These are phyloP conservation scores for Botrytis deweyae DNA, from an alignment of 2,329 filamentous ascomycete genomes.

Conservation along the genomic window DNA sequence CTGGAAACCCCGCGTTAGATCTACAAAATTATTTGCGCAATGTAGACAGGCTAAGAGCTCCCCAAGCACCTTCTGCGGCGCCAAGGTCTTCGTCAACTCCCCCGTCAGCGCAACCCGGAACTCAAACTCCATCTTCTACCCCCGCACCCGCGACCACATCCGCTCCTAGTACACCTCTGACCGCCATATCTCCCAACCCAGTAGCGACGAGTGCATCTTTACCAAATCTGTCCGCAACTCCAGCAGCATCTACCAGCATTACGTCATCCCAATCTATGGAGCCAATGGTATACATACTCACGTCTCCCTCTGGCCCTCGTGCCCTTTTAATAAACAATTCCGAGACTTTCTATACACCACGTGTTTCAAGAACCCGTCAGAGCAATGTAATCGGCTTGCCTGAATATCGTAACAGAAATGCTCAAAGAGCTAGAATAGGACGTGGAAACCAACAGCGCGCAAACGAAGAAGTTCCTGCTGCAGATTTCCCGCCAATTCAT, in stretches of 20 bases:
- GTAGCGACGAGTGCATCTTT: slow-evolving; percentile 18
- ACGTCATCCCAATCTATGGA: slow-evolving; percentile 33
- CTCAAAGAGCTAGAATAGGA: slow-evolving; percentile 25
- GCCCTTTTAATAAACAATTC: slow-evolving; percentile 55
- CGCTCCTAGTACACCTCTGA: slow-evolving; percentile 1
- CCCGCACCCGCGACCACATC: slow-evolving; percentile 13
- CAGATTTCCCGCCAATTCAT: slow-evolving; percentile 26
- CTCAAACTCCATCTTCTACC: slow-evolving; percentile 21
- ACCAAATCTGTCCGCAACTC: slow-evolving; percentile 3
- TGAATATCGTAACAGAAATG: slow-evolving; percentile 34
- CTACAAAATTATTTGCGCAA: slow-evolving; percentile 34
- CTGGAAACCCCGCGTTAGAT: slow-evolving; percentile 30
- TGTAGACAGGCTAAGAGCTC: slow-evolving; percentile 30
- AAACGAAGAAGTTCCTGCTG: slow-evolving; percentile 23
- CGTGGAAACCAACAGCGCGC: slow-evolving; percentile 25
- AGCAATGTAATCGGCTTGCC: slow-evolving; percentile 26
- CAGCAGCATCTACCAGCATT: slow-evolving; percentile 26
- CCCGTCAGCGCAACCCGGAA: slow-evolving; percentile 14
- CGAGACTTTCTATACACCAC: slow-evolving; percentile 54
- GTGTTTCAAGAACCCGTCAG: slow-evolving; percentile 30
- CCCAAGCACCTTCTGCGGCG: slow-evolving; percentile 24
- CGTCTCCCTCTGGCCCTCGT: slow-evolving; percentile 58
- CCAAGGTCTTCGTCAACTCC: slow-evolving; percentile 28
- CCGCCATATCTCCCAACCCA: slow-evolving; percentile 1
- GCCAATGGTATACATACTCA: slow-evolving; percentile 59